Evolutionary conservation across 192 early-diverging fungal genomes (phyloP), one percentile per base, ranked within the genome.

Genomic region (Coemansia sp.): DNA sequence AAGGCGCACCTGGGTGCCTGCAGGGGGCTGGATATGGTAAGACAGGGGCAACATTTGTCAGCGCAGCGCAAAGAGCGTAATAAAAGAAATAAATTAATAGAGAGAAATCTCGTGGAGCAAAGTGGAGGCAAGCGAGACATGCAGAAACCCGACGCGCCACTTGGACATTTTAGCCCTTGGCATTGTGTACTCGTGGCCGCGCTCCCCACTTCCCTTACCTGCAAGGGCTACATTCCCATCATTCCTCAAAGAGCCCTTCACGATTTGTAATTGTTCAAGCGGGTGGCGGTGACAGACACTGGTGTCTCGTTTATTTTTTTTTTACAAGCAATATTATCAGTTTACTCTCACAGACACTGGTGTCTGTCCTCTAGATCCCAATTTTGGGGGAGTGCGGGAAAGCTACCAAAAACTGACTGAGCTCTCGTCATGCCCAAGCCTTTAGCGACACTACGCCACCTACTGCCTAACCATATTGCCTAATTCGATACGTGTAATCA

Each of bases 1-100:
- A 10, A 78, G 72, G 7, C 35, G 21, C n/a, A 75, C 72, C 33
- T 63, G 59, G 17, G 75, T 74, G 24, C 77, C 77, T 6, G 61
- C 57, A 2, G 77, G 71, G 4, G 72, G 77, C 17, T 59, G 24
- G 33, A 70, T 70, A 37, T 62, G 68, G 19, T 70, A 64, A 4
- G 45, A 31, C 50, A 31, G 27, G 5, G 50, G 50, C 8, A 53
- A 53, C 50, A 53, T 53, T 14, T 4, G 50, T 31, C 10, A 53
- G 13, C 21, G 31, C 21, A 16, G 13, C 21, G 8, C 50, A 53
- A 53, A 14, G n/a, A 31, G 0, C 31, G 27, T 10, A 4, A 4
- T 19, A 53, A 3, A 53, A 33, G 14, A 27, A 31, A 53, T 31
- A 53, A 53, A 53, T 53, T 31, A 53, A 27, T 14, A 51, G 24